Evolutionary conservation across 1,284 basidiomycete species (phyloP).

Genomic region (Trametes sp.): DNA sequence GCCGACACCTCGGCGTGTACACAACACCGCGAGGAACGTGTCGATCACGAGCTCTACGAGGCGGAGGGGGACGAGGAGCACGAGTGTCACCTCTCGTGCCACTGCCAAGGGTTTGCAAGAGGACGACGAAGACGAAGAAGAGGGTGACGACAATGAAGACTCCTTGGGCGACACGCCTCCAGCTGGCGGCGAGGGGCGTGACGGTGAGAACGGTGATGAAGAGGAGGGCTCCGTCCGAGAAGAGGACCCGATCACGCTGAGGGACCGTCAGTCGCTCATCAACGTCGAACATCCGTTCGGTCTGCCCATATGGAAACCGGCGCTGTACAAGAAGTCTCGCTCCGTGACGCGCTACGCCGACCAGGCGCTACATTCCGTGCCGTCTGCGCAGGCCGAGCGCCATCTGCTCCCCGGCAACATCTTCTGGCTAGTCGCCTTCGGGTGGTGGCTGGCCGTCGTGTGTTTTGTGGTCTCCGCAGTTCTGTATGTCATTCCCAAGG

Average conservation of each 20-base stretch:
- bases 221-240: slow-evolving; percentile 53
- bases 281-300: slow-evolving; percentile 99
- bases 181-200: slow-evolving; percentile 25
- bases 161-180: slow-evolving; percentile 28
- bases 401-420: slow-evolving; percentile 94
- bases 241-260: slow-evolving; percentile 94
- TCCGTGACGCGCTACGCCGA: slow-evolving; percentile 97
- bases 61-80: slow-evolving; percentile 58
- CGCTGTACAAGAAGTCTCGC: slow-evolving; percentile 97
- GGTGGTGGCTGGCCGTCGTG: slow-evolving; percentile 88
- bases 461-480: slow-evolving; percentile 76
- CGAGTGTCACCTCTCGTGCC: slow-evolving; percentile 62
- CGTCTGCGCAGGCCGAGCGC: slow-evolving; percentile 90
- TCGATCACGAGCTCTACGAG: slow-evolving; percentile 55
- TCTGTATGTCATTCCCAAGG: slow-evolving; percentile 78
- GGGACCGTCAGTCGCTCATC: slow-evolving; percentile 97
- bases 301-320: slow-evolving; percentile 99
- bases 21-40: slow-evolving; percentile 46
- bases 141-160: slow-evolving; percentile 37
- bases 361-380: slow-evolving; percentile 90
- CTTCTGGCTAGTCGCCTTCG: slow-evolving; percentile 88
- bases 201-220: slow-evolving; percentile 43
- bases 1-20: slow-evolving; percentile 48
- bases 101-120: slow-evolving; percentile 56
- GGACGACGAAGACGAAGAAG: slow-evolving; percentile 37